Evolutionary conservation across 345 rosid species (phyloP), one percentile per base, ranked within the genome.

Genomic region (Combretum micranthum): DNA sequence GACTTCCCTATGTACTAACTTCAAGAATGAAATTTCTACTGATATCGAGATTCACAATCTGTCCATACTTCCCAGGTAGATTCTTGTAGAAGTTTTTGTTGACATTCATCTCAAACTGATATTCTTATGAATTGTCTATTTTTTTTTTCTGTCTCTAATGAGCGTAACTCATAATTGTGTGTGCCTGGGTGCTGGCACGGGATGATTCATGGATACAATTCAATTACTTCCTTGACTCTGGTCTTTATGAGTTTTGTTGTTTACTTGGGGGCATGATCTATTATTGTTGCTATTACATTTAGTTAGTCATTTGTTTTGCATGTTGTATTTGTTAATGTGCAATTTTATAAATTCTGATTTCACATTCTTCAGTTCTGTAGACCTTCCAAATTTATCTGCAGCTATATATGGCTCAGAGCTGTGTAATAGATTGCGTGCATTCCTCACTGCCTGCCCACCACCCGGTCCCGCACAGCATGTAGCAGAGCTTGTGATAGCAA

Each of bases 371-470:
- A 93, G 99, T 66, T 93, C 83, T 70, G 64, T 89, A 47, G 97
- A 89, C 75, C 97, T 93, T 51, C 97, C 99, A 71, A 82, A 80
- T 76, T 63, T 93, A 56, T 85, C 90, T 20, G 74, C 99, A 19
- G 78, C 99, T 48, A 93, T 93, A 71, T 89, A 93, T 76, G 87
- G 94, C 74, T 76, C 83, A 44, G 99, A 93, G 64, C 97, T 93
- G 58, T 83, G 91, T 75, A 72, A 67, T 68, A 82, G 99, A 79
- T 79, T 93, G 71, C 81, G 87, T 47, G 79, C 91, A 60, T 93
- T 93, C 63, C 89, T 93, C 25, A 82, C 88, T 58, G 89, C 99
- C 46, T 89, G 94, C 57, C 99, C 99, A 13, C 99, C 99, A 64
- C 69, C 96, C 20, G 90, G 99, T 57, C 99, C 99, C 62, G 80